Evolutionary conservation across 208 protist species (phyloP).

Genomic region (Histomonas meleagridis): DNA sequence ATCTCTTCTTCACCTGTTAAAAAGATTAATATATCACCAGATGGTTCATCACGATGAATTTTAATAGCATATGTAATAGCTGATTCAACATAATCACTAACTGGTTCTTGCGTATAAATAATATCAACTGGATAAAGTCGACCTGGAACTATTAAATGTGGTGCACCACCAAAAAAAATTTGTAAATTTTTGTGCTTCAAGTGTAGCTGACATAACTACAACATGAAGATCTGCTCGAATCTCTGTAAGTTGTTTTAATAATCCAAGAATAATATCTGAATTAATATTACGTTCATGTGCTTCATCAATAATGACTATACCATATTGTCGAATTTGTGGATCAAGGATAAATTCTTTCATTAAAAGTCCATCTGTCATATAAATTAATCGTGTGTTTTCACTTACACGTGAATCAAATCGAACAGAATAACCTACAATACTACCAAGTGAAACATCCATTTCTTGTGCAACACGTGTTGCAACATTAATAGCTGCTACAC

Average conservation of each 20-base stretch:
- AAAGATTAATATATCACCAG: conserved; percentile 91
- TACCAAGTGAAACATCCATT: conserved; percentile 51
- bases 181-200: conserved; percentile 13
- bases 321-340: conserved; percentile 65
- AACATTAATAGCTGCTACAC: conserved; percentile 61
- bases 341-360: conserved; percentile 64
- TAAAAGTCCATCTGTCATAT: conserved; percentile 72
- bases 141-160: conserved; percentile 62
- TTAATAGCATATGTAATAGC: conserved; percentile 65
- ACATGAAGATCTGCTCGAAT: background rate
- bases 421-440: conserved; percentile 59
- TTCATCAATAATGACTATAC: conserved; percentile 71
- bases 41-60: conserved; percentile 62
- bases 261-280: conserved; percentile 53
- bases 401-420: conserved; percentile 59
- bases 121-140: conserved; percentile 66
- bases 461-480: conserved; percentile 57
- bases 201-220: conserved; percentile 24
- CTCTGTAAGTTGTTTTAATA: background rate
- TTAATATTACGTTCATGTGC: conserved; percentile 87
- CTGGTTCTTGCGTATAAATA: conserved; percentile 66
- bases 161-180: conserved; percentile 45
- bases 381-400: conserved; percentile 57
- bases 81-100: conserved; percentile 70
- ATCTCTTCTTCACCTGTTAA: conserved; percentile 86